These are phyloP conservation scores for Ganoderma sinense DNA, from an alignment of 1,284 basidiomycete species.

Conservation along the genomic window DNA sequence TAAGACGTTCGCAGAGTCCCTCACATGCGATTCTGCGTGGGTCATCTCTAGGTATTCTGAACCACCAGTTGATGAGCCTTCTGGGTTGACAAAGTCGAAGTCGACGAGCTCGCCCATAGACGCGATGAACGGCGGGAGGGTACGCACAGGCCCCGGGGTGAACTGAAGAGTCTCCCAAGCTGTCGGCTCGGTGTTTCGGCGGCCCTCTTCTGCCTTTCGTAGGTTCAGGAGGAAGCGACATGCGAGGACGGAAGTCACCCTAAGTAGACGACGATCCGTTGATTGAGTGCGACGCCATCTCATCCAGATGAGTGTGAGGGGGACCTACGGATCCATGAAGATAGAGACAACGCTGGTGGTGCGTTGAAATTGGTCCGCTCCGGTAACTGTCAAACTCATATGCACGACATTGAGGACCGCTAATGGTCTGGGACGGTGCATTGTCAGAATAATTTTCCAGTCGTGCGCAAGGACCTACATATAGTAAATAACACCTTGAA, in stretches of 20 bases:
- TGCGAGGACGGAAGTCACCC: slow-evolving; percentile 12
- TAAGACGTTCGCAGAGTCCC: not conserved
- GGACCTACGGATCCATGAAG: slow-evolving; percentile 11
- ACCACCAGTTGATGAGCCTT: not conserved
- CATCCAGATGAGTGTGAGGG: not conserved
- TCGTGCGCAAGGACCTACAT: not conserved
- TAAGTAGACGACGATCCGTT: not conserved
- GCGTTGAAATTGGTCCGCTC: slow-evolving; percentile 9
- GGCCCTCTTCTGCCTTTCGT: slow-evolving; percentile 2
- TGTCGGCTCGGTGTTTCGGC: not conserved
- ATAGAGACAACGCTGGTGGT: slow-evolving; percentile 8
- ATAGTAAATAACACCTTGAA: slow-evolving; percentile 5
- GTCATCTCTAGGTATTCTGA: not conserved
- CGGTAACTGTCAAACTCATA: slow-evolving; percentile 7
- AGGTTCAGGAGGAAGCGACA: slow-evolving; percentile 9
- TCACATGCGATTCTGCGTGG: not conserved
- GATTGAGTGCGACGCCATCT: not conserved
- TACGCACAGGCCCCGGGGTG: not conserved
- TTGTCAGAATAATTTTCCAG: not conserved
- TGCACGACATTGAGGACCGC: slow-evolving; percentile 8
- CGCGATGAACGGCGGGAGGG: slow-evolving; percentile 10
- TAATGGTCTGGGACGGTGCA: slow-evolving; percentile 1
- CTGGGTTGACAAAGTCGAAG: not conserved
- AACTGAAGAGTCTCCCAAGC: slow-evolving; percentile 2
- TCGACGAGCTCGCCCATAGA: slow-evolving; percentile 11